Base-by-base conservation (phyloP, 1,139 yeast genomes). In the Lodderomyces theae region DNA sequence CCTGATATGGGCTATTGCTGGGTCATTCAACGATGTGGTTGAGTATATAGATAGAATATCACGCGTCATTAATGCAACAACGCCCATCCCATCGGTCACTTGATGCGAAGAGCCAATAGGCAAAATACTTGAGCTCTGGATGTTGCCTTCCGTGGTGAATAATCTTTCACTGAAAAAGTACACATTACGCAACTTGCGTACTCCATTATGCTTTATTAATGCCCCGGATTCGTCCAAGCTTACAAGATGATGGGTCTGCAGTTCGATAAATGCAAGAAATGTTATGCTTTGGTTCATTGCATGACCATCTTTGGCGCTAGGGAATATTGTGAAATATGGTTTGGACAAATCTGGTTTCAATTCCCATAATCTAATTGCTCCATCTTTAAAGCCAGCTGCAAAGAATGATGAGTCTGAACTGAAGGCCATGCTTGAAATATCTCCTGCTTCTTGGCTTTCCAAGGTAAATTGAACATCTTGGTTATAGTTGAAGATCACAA, bases 151-250 rank as follows among this genome's bases (percentile, higher is more conserved):
- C 5, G 40, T 32, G 0, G 90, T 90, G 32, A 79, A 53, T 4
- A 85, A 51, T 39, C 80, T 70, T 41, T 66, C 69, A 0, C 83
- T 65, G n/a, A 68, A 66, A 22, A 73, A 69, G 40, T 72, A 63
- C 38, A 69, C 66, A 34, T 82, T 77, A 42, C 83, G 57, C 19
- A 82, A 61, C 28, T 77, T 71, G 42, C 81, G 69, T 36, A 72
- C 65, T 0, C 84, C 82, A 50, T 76, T 72, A 57, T 86, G 94
- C 46, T 66, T 72, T 41, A 80, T 67, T 9, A 82, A 67, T 50
- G 75, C 61, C 0, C 95, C 95, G 2, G 73, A 62, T 5, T 63
- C 61, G 54, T 86, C 92, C 2, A 77, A 66, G 5, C 86, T 74
- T 3, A 84, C 62, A 16, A 87, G 45, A 16, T 80, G 80, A 9